Conservation (phyloP, 2,329 filamentous ascomycete genomes). For the Rhytidhysteron rufulum region DNA sequence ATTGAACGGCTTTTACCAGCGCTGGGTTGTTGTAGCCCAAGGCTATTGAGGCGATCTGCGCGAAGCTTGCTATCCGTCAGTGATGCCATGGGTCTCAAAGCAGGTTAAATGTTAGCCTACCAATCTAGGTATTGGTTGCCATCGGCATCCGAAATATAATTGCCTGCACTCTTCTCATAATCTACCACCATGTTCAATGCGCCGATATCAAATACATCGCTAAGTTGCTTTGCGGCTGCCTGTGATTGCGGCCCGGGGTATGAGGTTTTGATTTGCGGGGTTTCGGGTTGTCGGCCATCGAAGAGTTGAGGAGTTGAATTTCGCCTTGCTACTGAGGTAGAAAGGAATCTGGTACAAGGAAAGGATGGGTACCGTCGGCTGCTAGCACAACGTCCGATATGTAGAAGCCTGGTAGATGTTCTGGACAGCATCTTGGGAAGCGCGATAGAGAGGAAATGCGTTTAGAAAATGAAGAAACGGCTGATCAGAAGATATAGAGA, state of each 20-base stretch:
- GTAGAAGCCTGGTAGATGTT: no score
- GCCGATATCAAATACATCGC: slow-evolving; percentile 79
- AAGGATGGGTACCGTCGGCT: no score
- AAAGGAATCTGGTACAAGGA: no score
- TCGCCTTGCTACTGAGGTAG: no score
- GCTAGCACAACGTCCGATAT: no score
- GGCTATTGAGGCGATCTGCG: slow-evolving; percentile 90
- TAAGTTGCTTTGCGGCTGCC: slow-evolving; percentile 65
- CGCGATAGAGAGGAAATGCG: no score
- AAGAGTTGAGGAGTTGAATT: no score
- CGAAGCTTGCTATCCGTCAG: slow-evolving; percentile 54
- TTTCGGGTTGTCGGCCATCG: slow-evolving; percentile 57
- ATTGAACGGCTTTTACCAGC: slow-evolving; percentile 65
- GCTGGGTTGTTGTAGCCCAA: slow-evolving; percentile 88
- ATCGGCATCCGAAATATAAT: slow-evolving; percentile 73
- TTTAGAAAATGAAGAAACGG: no score
- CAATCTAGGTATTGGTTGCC: slow-evolving; percentile 71
- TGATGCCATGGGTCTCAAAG: background rate
- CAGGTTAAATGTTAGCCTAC: slow-evolving; percentile 41
- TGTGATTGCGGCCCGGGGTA: slow-evolving; percentile 76
- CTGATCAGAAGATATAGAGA: no score
- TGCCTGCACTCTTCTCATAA: slow-evolving; percentile 52
- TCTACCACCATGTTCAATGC: slow-evolving; percentile 63
- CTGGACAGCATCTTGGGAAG: slow-evolving; percentile 49
- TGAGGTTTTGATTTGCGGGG: slow-evolving; percentile 52